Base-by-base conservation (phyloP, 2,329 filamentous ascomycete genomes). In the Tolypocladium endophyticum region DNA sequence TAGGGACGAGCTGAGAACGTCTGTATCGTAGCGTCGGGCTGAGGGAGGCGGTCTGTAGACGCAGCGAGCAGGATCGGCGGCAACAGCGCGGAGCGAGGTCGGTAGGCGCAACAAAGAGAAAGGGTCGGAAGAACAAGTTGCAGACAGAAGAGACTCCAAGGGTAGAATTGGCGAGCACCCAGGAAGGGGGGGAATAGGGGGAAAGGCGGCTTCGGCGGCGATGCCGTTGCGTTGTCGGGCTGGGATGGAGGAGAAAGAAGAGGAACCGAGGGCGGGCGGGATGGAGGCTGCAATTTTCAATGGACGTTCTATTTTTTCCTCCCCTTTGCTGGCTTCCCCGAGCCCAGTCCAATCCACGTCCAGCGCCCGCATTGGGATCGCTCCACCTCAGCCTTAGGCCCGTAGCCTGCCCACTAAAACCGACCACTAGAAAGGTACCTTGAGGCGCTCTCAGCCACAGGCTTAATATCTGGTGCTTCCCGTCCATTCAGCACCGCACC, bases 161-260 rank as follows among this genome's bases (percentile, higher is more conserved):
- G 47, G 57, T 56, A 38, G 41, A 58, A 47, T 52, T 50, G 57
- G 55, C 63, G 59, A 65, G 60, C 59, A 64, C 59, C 63, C 62
- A 63, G 61, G 61, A 57, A 43, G 56, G n/a, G 36, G 36, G 56
- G 60, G 43, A 38, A 57, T 45, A 60, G 61, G 60, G 64, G 61
- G 65, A 63, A 64, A 60, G 64, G 63, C 64, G 64, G 64, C 61
- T 62, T 66, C 66, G 64, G 64, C 61, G 62, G 61, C 66, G 65
- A 64, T 67, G 65, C 66, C 65, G 65, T 67, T 63, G 64, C 63
- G 66, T 62, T 65, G 65, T 66, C 64, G 63, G 65, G 66, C 64
- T 64, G 61, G 64, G 63, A 61, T 66, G 63, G 61, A 64, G 55
- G 56, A 66, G 64, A 65, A 64, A 64, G 63, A 62, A 60, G 62